Evolutionary conservation across 208 protist genomes (phyloP).

Genomic region (Herpetomonas samuelpessoai): DNA sequence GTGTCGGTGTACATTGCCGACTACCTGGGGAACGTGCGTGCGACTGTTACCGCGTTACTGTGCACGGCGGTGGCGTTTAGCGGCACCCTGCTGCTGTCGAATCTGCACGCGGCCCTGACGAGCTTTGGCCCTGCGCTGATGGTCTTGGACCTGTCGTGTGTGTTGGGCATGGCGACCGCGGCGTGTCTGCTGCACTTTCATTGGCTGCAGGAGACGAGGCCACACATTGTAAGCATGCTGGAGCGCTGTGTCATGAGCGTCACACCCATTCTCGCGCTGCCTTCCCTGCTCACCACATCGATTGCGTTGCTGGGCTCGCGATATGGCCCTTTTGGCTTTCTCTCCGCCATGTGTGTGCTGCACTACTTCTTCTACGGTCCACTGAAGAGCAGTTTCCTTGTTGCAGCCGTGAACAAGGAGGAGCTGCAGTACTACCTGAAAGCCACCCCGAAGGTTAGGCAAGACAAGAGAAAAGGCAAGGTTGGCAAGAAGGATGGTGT

Average conservation of each 20-base stretch:
- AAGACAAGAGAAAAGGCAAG: neutral
- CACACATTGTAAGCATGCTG: constrained; percentile 59
- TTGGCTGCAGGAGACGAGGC: constrained; percentile 74
- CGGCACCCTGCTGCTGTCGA: constrained; percentile 60
- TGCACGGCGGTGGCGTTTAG: constrained; percentile 39
- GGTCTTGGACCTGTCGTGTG: constrained; percentile 43
- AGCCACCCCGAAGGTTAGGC: neutral
- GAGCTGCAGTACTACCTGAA: neutral
- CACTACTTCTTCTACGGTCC: constrained; percentile 77
- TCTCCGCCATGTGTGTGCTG: constrained; percentile 47
- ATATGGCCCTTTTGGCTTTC: constrained; percentile 64
- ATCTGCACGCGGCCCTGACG: constrained; percentile 50
- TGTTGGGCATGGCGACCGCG: constrained; percentile 36
- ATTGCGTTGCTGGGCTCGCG: constrained; percentile 65
- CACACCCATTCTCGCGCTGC: constrained; percentile 62
- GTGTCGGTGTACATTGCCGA: constrained; percentile 76
- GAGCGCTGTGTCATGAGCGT: constrained; percentile 64
- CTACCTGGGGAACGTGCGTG: constrained; percentile 65
- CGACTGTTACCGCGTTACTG: constrained; percentile 49
- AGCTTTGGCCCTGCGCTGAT: constrained; percentile 67
- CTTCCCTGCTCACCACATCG: constrained; percentile 57
- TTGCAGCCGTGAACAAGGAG: constrained; percentile 12
- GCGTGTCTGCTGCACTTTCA: constrained; percentile 74
- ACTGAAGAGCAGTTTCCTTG: constrained; percentile 74
- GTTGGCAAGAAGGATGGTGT: neutral